A percentile compares a stretch with the other conserved stretches of the same genome.
phyloP scores from a whole-genome alignment of 208 protist genomes.

The Lotmaria passim region DNA sequence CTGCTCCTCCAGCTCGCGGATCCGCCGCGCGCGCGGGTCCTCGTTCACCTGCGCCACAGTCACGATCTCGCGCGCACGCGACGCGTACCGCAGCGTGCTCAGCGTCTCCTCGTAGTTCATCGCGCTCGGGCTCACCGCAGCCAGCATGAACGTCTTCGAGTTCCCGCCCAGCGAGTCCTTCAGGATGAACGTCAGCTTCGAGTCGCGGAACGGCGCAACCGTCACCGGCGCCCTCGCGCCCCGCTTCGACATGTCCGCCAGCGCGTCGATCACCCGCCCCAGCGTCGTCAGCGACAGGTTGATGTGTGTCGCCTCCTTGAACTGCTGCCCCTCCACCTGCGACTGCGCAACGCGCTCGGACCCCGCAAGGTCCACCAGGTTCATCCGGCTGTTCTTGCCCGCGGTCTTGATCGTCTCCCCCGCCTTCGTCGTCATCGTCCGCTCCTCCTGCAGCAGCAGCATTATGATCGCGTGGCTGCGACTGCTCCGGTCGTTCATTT shows the following conservation, averaged over 20 bases:
- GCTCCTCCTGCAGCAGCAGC: slow-evolving; percentile 53
- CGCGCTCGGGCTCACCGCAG: slow-evolving; percentile 85
- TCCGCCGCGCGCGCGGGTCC: slow-evolving; percentile 60
- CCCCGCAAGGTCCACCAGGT: slow-evolving; percentile 94
- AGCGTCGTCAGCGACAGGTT: no score
- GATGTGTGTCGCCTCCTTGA: slow-evolving; percentile 86
- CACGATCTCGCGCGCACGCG: slow-evolving; percentile 61
- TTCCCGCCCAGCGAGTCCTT: no score
- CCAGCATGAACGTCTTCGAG: slow-evolving; percentile 95
- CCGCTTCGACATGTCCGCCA: slow-evolving; percentile 48
- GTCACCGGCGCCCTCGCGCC: slow-evolving; percentile 9
- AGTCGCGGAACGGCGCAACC: slow-evolving; percentile 76
- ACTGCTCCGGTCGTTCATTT: slow-evolving; percentile 88
- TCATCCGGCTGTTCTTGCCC: slow-evolving; percentile 59
- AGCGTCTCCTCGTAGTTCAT: slow-evolving; percentile 87
- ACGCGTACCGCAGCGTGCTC: slow-evolving; percentile 87
- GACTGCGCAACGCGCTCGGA: slow-evolving; percentile 75
- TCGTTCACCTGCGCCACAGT: slow-evolving; percentile 68
- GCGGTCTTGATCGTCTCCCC: slow-evolving; percentile 81
- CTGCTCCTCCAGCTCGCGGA: slow-evolving; percentile 69
- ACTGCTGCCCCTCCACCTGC: slow-evolving; percentile 62
- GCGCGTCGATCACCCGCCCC: slow-evolving; percentile 79
- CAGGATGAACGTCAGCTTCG: slow-evolving; percentile 84
- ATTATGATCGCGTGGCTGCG: slow-evolving; percentile 89
- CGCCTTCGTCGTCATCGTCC: slow-evolving; percentile 37